phyloP scores from a whole-genome alignment of 345 rosid species.

The Eucalyptus caleyi region DNA sequence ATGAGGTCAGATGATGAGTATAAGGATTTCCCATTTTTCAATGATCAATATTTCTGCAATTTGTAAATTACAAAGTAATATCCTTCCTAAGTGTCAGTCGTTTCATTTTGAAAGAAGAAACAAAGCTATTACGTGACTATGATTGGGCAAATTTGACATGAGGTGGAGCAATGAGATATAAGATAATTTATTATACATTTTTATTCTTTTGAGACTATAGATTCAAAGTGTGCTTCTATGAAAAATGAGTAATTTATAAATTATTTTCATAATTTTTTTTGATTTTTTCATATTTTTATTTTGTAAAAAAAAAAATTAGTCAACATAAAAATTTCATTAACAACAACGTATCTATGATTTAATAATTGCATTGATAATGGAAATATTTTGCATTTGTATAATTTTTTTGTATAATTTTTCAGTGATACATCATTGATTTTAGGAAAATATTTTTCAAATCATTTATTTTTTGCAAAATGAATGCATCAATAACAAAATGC shows the following conservation, averaged over 20 bases:
- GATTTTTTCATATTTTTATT: no score
- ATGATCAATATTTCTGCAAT: accelerated
- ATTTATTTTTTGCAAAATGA: not conserved
- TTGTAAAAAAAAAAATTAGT: accelerated
- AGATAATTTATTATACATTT: not conserved
- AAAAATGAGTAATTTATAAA: not conserved
- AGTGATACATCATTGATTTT: accelerated
- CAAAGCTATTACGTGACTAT: not conserved
- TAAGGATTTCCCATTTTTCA: not conserved
- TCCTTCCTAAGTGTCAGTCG: accelerated
- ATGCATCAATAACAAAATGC: not conserved
- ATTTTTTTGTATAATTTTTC: not conserved
- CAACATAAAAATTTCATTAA: not conserved
- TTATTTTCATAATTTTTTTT: not conserved
- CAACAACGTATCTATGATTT: accelerated
- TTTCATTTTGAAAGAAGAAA: not conserved
- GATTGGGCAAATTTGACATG: not conserved
- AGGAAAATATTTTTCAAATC: not conserved
- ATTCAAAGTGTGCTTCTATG: accelerated
- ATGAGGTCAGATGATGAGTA: accelerated
- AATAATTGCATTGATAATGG: not conserved
- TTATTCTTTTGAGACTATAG: not conserved
- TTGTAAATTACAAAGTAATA: no score
- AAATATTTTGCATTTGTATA: not conserved
- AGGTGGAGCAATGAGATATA: not conserved